Evolutionary conservation across 257 asterid species (phyloP), one percentile per base, ranked within the genome.

Genomic region (Petunia axillaris): DNA sequence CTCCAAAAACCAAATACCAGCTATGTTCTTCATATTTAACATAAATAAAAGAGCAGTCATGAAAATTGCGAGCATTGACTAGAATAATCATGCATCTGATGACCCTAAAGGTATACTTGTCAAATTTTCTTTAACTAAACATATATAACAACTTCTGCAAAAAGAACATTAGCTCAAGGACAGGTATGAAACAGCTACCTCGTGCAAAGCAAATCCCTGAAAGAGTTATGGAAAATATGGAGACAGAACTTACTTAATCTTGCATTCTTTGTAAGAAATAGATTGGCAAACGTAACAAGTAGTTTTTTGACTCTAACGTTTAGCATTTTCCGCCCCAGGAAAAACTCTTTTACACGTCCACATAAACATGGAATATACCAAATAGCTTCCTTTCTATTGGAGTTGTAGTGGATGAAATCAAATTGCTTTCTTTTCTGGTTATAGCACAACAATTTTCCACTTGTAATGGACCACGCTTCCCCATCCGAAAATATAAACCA

Each of bases 61-160:
- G 67, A 8, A 62, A 62, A 35, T 62, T 3, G 41, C 8, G 41
- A 62, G 8, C 41, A 62, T 35, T 62, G 15, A 35, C 41, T 7
- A 62, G 65, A 59, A 62, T 62, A 62, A 62, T 62, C 67, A 25
- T 62, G 67, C 67, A 62, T 62, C 67, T 35, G 41, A 40, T 60
- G 41, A 62, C 15, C 67, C 41, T 3, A 62, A 54, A 8, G 6
- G 41, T 41, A 25, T 2, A 8, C 13, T 35, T 25, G 66, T 6
- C 66, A 62, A 60, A 60, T 60, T 60, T 62, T 37, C 14, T 37
- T 16, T 8, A 35, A 35, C 41, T 62, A 35, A 62, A 35, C 67
- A 7, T 13, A 7, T 7, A 60, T 58, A 25, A 25, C 6, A 13
- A 14, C 16, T 3, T 25, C 25, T 39, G 1, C 5, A 10, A 6